Percentiles rank a stretch among this genome's conserved stretches.
Evolutionary conservation across 305 asterid species (phyloP).

Genomic region (Withania somnifera): DNA sequence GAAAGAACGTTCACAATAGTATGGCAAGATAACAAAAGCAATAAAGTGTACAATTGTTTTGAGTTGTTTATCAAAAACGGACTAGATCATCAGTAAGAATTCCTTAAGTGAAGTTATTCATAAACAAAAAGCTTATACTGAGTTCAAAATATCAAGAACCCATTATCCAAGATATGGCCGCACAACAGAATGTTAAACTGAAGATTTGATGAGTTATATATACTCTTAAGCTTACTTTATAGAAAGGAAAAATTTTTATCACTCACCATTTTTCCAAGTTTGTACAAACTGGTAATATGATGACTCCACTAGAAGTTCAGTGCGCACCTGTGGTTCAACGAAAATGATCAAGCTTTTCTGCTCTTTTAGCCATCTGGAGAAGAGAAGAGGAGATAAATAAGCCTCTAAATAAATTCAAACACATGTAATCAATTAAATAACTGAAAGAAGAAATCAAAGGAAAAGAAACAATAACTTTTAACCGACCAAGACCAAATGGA

Average conservation of each 20-base stretch:
- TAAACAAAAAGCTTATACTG: neutral
- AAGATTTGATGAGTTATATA: neutral
- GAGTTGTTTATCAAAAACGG: neutral
- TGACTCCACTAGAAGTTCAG: constrained; percentile 73
- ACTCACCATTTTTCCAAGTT: constrained; percentile 84
- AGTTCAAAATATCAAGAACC: neutral
- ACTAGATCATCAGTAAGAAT: neutral
- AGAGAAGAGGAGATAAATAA: neutral
- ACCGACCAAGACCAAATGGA: neutral
- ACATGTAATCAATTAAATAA: neutral
- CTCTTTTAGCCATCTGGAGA: constrained; percentile 96
- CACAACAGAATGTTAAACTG: neutral
- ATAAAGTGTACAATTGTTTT: neutral
- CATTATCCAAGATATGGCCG: neutral
- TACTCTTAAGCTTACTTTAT: no score
- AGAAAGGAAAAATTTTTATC: no score
- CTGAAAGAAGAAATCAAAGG: neutral
- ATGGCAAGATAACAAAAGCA: neutral
- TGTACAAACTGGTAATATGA: constrained; percentile 63
- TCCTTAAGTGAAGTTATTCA: neutral
- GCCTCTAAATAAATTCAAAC: neutral
- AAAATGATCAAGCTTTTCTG: constrained; percentile 54
- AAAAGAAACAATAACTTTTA: neutral
- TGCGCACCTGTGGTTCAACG: constrained; percentile 83
- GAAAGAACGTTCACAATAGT: neutral